Evolutionary conservation across 2,329 filamentous ascomycete genomes (phyloP), one percentile per base, ranked within the genome.

Genomic region (Neofusicoccum sp.): DNA sequence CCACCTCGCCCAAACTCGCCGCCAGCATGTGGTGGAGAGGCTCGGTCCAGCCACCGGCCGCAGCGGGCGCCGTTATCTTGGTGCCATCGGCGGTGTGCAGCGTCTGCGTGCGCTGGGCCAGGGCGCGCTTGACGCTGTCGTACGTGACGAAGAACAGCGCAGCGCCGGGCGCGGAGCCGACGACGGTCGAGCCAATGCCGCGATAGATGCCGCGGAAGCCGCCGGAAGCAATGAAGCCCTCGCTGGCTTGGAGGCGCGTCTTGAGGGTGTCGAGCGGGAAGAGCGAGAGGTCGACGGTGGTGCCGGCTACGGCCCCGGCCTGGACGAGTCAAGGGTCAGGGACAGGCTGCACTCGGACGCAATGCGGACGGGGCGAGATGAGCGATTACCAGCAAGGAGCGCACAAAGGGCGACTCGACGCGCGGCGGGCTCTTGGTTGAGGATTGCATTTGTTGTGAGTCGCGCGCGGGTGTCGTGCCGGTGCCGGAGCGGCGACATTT

Each of bases 201-300:
- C 90, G 89, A 80, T 99, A 99, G 69, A 98, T 91, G 63, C 93
- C 93, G 53, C 84, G 84, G 82, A 98, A 93, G 70, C 93, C 93
- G 72, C 95, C 93, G 2, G 88, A 87, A 60, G 89, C 82, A 71
- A 91, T 86, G 80, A 96, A 92, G 74, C 89, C 87, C 61, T 82
- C 74, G 49, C 84, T 84, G 65, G 92, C 91, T 79, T 99, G 95
- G 6, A 99, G 90, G 14, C 95, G 92, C 44, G 96, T 99, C 80
- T 99, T 99, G 73, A 99, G 88, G 0, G 95, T 99, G 84, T 99
- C 96, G 82, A 99, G 91, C 0, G 95, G 95, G 81, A 90, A 99
- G 72, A 99, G 90, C 60, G 92, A 92, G 70, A 96, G 88, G 84
- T 99, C 95, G 76, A 98, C 95, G 12, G 93, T 96, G 49, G 95